Percentiles rank a stretch among this genome's conserved stretches.
These are phyloP conservation scores for Ganoderma resinaceum DNA, from an alignment of 1,284 basidiomycete species.

Conservation along the genomic window DNA sequence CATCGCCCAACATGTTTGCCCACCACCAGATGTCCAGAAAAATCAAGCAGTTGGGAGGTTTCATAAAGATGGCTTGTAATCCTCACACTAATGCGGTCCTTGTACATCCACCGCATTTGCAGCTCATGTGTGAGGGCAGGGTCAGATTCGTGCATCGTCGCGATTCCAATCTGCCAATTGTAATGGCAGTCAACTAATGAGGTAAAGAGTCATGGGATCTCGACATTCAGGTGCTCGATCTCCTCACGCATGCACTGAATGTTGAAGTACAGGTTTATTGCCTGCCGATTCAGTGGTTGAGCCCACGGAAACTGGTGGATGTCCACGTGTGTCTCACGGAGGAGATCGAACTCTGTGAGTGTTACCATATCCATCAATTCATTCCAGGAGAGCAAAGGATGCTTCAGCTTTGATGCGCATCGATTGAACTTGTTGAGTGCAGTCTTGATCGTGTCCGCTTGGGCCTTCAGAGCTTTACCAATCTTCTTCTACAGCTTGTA, in stretches of 20 bases:
- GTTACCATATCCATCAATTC: slow-evolving; percentile 40
- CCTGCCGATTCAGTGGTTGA: not conserved
- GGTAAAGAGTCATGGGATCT: slow-evolving; percentile 10
- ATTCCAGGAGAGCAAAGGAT: slow-evolving; percentile 38
- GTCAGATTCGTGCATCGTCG: not conserved
- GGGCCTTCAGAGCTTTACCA: slow-evolving; percentile 32
- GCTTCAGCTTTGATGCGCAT: slow-evolving; percentile 20
- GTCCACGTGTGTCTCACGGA: slow-evolving; percentile 32
- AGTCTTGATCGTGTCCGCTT: slow-evolving; percentile 30
- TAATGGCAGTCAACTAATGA: not conserved
- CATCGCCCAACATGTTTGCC: not conserved
- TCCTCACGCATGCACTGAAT: not conserved
- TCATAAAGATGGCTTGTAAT: not conserved
- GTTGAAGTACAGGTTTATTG: not conserved
- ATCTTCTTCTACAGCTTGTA: slow-evolving; percentile 39
- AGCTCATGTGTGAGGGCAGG: not conserved
- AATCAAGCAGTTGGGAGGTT: not conserved
- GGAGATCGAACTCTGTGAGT: slow-evolving; percentile 44
- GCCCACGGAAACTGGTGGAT: slow-evolving; percentile 7
- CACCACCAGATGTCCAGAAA: not conserved
- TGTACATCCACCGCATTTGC: not conserved
- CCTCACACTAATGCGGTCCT: not conserved
- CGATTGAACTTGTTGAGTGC: slow-evolving; percentile 34
- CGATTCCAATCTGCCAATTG: not conserved
- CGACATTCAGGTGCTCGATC: not conserved